A percentile compares a stretch with the other conserved stretches of the same genome.
Conservation (phyloP, 2,329 filamentous ascomycete species). For the Microdochium trichocladiopsis region DNA sequence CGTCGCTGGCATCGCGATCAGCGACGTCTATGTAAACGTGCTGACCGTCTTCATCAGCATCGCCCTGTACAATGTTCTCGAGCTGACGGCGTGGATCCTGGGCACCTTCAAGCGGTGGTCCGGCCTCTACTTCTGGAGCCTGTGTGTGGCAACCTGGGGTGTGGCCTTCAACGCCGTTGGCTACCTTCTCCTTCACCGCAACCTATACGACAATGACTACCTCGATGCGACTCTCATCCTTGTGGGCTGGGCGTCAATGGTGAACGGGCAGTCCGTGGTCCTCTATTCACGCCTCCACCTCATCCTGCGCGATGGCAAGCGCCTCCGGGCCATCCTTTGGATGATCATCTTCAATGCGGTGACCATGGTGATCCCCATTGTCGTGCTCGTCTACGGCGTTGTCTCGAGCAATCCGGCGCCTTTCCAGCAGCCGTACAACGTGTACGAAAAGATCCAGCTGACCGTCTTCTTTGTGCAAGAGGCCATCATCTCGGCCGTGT, state of each 20-base stretch:
- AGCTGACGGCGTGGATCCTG: constrained; percentile 29
- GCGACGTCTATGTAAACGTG: not conserved
- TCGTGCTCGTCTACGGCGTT: constrained; percentile 39
- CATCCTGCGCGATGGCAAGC: constrained; percentile 39
- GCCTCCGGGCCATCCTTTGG: constrained; percentile 39
- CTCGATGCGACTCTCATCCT: constrained; percentile 12
- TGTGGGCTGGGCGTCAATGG: constrained; percentile 50
- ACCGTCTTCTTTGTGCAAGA: constrained; percentile 37
- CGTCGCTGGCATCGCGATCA: not conserved
- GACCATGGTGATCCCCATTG: constrained; percentile 44
- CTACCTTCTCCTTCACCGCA: constrained; percentile 9
- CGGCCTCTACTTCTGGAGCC: constrained; percentile 34
- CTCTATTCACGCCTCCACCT: constrained; percentile 55
- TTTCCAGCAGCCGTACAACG: constrained; percentile 6
- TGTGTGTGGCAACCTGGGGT: constrained; percentile 21
- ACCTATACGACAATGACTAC: constrained; percentile 5
- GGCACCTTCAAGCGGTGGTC: constrained; percentile 27
- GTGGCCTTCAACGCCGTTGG: constrained; percentile 8
- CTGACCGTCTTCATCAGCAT: constrained; percentile 8
- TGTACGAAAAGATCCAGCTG: constrained; percentile 27
- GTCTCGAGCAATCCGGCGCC: constrained; percentile 22
- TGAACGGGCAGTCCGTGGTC: constrained; percentile 50
- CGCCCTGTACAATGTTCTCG: constrained; percentile 29
- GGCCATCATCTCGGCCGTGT: constrained; percentile 36
- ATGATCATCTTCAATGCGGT: constrained; percentile 51